Conservation (phyloP, 83 land plant genomes). For the Thuja plicata region DNA sequence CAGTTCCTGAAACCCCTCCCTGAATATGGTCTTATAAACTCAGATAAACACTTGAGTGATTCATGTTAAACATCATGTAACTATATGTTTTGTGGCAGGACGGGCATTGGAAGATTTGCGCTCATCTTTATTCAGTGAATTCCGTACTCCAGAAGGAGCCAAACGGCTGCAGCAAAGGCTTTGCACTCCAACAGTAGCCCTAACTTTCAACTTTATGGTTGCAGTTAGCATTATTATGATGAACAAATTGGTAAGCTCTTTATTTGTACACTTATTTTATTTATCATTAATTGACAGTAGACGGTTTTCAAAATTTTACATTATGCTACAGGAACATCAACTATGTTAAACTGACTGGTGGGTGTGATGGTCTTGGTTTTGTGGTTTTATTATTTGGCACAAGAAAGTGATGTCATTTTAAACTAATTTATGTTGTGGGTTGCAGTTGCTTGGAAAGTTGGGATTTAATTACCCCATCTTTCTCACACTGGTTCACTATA, state of each 20-base stretch:
- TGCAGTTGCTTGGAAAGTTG: slow-evolving; percentile 76
- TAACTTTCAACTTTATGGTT: slow-evolving; percentile 85
- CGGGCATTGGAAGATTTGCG: slow-evolving; percentile 64
- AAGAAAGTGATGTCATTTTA: not conserved
- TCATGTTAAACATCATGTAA: not conserved
- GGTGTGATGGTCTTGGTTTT: not conserved
- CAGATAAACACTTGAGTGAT: not conserved
- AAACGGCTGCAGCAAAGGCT: slow-evolving; percentile 74
- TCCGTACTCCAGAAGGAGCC: slow-evolving; percentile 78
- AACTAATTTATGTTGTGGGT: slow-evolving; percentile 12
- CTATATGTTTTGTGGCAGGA: slow-evolving; percentile 38
- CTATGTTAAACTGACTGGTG: not conserved
- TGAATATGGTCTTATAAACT: no score
- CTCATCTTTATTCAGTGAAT: slow-evolving; percentile 48
- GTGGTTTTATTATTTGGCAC: not conserved
- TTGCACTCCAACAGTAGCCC: slow-evolving; percentile 73
- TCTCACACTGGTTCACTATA: slow-evolving; percentile 79
- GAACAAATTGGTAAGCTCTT: slow-evolving; percentile 74
- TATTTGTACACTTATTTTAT: not conserved
- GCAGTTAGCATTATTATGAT: slow-evolving; percentile 82
- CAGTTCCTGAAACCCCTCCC: no score
- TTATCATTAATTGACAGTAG: not conserved
- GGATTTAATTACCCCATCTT: slow-evolving; percentile 87
- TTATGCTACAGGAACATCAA: not conserved
- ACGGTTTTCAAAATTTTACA: not conserved